Conservation (phyloP, 2,329 filamentous ascomycete genomes). For the Penicillium sp. region DNA sequence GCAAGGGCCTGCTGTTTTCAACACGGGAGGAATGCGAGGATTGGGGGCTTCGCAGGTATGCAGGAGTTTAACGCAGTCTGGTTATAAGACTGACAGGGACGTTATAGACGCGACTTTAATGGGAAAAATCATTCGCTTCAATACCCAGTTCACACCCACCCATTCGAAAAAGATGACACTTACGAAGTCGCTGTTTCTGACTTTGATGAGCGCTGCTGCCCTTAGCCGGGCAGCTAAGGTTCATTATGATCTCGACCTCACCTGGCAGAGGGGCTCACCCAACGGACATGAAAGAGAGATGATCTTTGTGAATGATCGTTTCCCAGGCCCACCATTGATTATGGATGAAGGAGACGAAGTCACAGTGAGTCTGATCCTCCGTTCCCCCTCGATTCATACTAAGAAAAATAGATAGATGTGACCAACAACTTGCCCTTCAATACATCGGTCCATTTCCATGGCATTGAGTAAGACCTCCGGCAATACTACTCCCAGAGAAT, state of each 20-base stretch:
- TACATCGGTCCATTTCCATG: slow-evolving; percentile 14
- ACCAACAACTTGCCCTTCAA: slow-evolving; percentile 13
- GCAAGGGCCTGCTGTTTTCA: not conserved
- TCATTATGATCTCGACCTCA: not conserved
- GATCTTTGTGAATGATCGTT: slow-evolving; percentile 13
- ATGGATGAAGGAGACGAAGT: slow-evolving; percentile 13
- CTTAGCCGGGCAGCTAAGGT: not conserved
- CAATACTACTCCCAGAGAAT: not conserved
- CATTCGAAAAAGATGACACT: not conserved
- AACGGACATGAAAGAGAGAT: slow-evolving; percentile 1
- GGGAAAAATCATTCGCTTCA: not conserved
- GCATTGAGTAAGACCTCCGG: slow-evolving; percentile 8
- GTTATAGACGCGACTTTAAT: not conserved
- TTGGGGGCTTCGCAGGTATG: not conserved
- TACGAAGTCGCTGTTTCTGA: not conserved
- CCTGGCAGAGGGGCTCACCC: not conserved
- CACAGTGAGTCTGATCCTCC: not conserved
- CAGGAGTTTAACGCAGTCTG: not conserved
- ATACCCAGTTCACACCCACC: not conserved
- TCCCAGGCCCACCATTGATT: slow-evolving; percentile 9
- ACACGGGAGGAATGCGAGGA: not conserved
- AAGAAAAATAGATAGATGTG: slow-evolving; percentile 8
- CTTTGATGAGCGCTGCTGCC: not conserved
- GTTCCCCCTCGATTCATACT: not conserved
- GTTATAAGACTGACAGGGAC: not conserved